A percentile compares a stretch with the other conserved stretches of the same genome.
phyloP scores from a whole-genome alignment of 1,284 basidiomycete genomes.

The Volvariella surrecta region DNA sequence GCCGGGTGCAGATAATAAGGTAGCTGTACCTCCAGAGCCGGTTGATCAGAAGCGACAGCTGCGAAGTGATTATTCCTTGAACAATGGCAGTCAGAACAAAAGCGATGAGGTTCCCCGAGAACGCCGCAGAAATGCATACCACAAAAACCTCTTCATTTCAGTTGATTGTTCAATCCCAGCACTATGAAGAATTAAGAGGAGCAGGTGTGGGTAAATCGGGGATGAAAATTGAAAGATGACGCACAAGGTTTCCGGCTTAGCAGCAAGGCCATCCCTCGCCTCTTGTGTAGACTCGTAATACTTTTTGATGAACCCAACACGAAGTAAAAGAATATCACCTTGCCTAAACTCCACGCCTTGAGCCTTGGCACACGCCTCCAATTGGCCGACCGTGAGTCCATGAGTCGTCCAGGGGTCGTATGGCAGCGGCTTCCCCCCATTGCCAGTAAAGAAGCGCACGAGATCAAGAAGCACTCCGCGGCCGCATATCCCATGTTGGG shows the following conservation, averaged over 20 bases:
- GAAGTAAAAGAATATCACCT: conserved; percentile 53
- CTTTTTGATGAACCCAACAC: conserved; percentile 61
- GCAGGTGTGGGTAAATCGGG: conserved; percentile 1
- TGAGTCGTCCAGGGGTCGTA: conserved; percentile 64
- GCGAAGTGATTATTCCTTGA: conserved; percentile 72
- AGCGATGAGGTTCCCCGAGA: background rate
- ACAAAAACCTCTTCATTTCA: conserved; percentile 66
- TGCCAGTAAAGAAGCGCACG: conserved; percentile 40
- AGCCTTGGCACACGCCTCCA: conserved; percentile 53
- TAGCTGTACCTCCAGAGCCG: conserved; percentile 66
- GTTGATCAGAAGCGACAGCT: conserved; percentile 65
- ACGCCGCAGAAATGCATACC: conserved; percentile 28
- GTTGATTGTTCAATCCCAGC: conserved; percentile 63
- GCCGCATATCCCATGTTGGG: conserved; percentile 66
- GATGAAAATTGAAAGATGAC: conserved; percentile 13
- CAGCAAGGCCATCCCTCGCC: conserved; percentile 37
- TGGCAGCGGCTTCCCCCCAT: conserved; percentile 31
- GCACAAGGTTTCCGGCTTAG: conserved; percentile 43
- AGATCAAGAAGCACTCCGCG: conserved; percentile 64
- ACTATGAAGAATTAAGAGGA: conserved; percentile 21
- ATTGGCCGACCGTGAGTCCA: conserved; percentile 43
- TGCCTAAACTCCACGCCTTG: conserved; percentile 51
- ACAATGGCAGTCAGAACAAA: background rate
- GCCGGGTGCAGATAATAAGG: conserved; percentile 5
- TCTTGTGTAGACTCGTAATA: conserved; percentile 37